Percentiles rank a stretch among this genome's conserved stretches.
Evolutionary conservation across 345 rosid species (phyloP).

Genomic region (Sisymbrium altissimum): DNA sequence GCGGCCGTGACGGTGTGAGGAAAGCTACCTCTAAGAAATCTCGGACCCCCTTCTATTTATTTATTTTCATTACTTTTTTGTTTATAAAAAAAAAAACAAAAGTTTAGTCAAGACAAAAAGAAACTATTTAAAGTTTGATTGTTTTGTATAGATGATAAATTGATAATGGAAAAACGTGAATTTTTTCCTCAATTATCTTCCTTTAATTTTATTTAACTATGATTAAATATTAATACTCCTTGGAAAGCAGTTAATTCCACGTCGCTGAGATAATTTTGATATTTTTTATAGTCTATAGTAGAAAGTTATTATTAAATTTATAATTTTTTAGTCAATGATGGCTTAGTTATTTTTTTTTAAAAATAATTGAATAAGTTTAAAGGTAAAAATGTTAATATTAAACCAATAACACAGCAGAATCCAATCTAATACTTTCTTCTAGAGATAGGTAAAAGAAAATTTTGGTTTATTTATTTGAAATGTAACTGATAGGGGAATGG

Average conservation of each 20-base stretch:
- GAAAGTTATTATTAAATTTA: not conserved
- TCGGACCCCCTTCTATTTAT: not conserved
- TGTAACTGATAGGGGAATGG: not conserved
- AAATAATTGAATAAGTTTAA: not conserved
- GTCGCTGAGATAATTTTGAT: too few species aligned
- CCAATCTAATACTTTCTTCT: not conserved
- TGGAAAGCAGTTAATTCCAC: not conserved
- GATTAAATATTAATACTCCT: not conserved
- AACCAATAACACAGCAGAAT: not conserved
- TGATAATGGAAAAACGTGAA: not conserved
- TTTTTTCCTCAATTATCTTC: not conserved
- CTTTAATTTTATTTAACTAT: not conserved
- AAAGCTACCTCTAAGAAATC: slow-evolving; percentile 22
- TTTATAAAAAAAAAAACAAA: too few species aligned
- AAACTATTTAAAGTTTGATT: not conserved
- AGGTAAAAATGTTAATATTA: not conserved
- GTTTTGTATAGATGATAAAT: not conserved
- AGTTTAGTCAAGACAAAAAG: not conserved
- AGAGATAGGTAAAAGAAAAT: not conserved
- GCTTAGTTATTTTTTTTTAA: not conserved
- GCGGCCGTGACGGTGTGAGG: slow-evolving; percentile 37
- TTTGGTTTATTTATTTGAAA: not conserved
- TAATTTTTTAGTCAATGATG: not conserved
- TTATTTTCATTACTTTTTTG: too few species aligned
- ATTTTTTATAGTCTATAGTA: too few species aligned